Evolutionary conservation across 2,329 filamentous ascomycete genomes (phyloP), one percentile per base, ranked within the genome.

Genomic region (Geoglossum cookeanum): DNA sequence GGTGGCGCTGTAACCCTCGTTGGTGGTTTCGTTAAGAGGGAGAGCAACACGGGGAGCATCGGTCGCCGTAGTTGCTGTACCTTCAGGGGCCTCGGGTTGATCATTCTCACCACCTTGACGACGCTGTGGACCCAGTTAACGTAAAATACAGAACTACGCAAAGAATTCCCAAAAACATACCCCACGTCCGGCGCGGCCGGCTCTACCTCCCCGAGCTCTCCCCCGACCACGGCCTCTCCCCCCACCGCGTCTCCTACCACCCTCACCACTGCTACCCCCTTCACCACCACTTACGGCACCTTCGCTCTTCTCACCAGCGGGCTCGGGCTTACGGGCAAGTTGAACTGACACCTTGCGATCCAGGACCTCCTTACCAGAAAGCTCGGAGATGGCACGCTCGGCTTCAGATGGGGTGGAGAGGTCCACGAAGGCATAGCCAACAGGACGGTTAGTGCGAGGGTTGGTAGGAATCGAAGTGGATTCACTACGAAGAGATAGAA

Each of bases 331-430:
- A 76, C 91, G 91, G 68, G 92, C 92, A 68, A 96, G 85, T 78
- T 98, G 92, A 64, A 98, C 92, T 51, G 90, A 97, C 69, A 97
- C 92, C 84, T 97, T 97, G 74, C 92, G 91, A 74, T 96, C 89
- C 59, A 97, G 83, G 67, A 98, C 92, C 75, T 94, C 89, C 78
- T 96, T 90, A 73, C 91, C 91, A 67, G 92, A 96, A 64, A 98
- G 85, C 75, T 95, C 88, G 66, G 81, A 78, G 67, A 98, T 97
- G 68, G 92, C 92, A 72, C 89, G 87, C 75, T 96, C 87, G 62
- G 92, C 92, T 78, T 97, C 92, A 64, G 81, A 82, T 60, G 92
- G 87, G 63, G 91, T 96, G 61, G 88, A 94, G 63, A 98, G 85
- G 70, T 97, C 92, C 71, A 98, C 92, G 71, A 98, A 98, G 70